Percentiles rank a stretch among this genome's conserved stretches.
Conservation (phyloP, 805 yeast species). For the Kazachstania psychrophila region DNA sequence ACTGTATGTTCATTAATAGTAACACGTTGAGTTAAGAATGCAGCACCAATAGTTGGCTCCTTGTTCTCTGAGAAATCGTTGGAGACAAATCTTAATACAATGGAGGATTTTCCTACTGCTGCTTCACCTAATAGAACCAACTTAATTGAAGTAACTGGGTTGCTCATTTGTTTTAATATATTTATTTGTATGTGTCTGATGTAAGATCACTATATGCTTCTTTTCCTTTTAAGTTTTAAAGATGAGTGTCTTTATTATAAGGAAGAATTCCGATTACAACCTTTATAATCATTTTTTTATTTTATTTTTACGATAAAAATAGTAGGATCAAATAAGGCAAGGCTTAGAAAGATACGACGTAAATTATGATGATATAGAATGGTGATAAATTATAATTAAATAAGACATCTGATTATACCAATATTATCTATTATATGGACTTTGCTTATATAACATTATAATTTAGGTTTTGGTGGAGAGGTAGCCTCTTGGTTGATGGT, state of each 20-base stretch:
- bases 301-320: too few species aligned
- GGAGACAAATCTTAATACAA: slow-evolving; percentile 84
- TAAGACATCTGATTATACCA: too few species aligned
- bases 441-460: slow-evolving; percentile 7
- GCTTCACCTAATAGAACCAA: slow-evolving; percentile 92
- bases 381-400: too few species aligned
- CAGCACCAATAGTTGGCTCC: slow-evolving; percentile 98
- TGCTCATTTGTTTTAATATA: slow-evolving; percentile 17
- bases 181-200: neutral
- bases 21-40: slow-evolving; percentile 89
- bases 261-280: too few species aligned
- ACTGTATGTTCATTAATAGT: slow-evolving; percentile 77
- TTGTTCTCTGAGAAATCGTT: slow-evolving; percentile 95
- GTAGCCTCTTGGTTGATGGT: slow-evolving; percentile 21
- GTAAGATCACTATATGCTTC: neutral
- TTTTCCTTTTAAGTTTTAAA: too few species aligned
- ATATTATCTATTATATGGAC: neutral
- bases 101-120: slow-evolving; percentile 93
- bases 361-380: too few species aligned
- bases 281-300: too few species aligned
- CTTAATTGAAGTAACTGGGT: slow-evolving; percentile 46
- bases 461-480: slow-evolving; percentile 19
- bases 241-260: too few species aligned
- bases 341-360: too few species aligned
- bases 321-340: too few species aligned